phyloP scores from a whole-genome alignment of 2,329 filamentous ascomycete species.

The Neofusicoccum cordaticola region DNA sequence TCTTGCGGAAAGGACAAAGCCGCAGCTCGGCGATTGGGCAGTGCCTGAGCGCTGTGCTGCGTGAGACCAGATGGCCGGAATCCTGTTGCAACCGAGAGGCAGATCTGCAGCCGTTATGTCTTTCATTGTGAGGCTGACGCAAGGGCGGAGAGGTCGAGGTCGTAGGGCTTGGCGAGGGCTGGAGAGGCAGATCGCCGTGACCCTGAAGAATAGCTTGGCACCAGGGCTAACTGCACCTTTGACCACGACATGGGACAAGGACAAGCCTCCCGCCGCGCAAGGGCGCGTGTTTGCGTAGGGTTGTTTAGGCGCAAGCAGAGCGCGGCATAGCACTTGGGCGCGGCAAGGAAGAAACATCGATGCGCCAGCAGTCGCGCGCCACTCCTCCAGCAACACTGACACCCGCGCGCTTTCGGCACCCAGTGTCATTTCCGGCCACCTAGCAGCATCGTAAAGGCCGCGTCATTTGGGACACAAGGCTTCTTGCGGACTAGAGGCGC shows the following conservation, averaged over 20 bases:
- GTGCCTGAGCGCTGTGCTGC: background rate
- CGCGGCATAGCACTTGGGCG: background rate
- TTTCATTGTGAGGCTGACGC: constrained; percentile 17
- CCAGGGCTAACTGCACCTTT: background rate
- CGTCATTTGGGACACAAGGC: background rate
- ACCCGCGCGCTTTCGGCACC: background rate
- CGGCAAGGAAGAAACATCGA: constrained; percentile 10
- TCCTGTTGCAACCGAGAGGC: background rate
- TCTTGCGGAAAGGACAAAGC: constrained; percentile 6
- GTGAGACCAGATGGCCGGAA: constrained; percentile 8
- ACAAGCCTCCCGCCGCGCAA: background rate
- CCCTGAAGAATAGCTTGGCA: constrained; percentile 18
- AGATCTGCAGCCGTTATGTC: constrained; percentile 14
- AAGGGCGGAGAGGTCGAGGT: constrained; percentile 13
- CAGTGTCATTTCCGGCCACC: background rate
- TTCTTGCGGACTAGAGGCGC: background rate
- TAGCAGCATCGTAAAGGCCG: background rate
- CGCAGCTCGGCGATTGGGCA: constrained; percentile 4
- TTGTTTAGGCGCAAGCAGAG: background rate
- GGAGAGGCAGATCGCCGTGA: background rate
- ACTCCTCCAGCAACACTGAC: background rate
- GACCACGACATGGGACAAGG: background rate
- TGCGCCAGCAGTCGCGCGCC: background rate
- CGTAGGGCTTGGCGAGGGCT: constrained; percentile 16
- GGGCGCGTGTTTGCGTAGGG: background rate